Percentiles rank a stretch among this genome's conserved stretches.
phyloP scores from a whole-genome alignment of 441 rosid genomes.

The Syzygium syzygioides region DNA sequence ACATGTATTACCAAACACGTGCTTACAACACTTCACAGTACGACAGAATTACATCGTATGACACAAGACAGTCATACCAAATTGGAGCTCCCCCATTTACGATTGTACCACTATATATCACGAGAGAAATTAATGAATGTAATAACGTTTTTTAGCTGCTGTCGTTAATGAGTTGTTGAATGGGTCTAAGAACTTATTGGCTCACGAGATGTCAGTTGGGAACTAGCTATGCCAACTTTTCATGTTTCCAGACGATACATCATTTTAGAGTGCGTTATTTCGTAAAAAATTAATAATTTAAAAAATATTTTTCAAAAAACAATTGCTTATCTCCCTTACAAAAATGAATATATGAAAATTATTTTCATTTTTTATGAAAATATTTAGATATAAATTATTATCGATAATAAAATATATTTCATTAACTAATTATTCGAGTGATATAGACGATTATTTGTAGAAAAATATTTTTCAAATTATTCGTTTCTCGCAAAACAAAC shows the following conservation, averaged over 20 bases:
- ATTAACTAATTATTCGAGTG: too few species aligned
- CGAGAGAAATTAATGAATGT: not conserved
- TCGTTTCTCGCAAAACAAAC: too few species aligned
- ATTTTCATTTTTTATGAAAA: too few species aligned
- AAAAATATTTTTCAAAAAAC: too few species aligned
- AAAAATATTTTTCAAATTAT: too few species aligned
- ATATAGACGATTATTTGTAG: too few species aligned
- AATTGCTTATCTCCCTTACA: too few species aligned
- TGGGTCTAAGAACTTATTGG: not conserved
- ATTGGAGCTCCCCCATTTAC: not conserved
- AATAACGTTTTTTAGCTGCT: not conserved
- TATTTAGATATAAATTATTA: too few species aligned
- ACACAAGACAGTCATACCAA: not conserved
- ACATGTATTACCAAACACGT: not conserved
- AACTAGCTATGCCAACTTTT: not conserved
- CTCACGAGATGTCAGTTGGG: not conserved
- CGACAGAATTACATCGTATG: not conserved
- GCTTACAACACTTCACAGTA: not conserved
- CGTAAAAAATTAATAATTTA: too few species aligned
- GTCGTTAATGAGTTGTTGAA: not conserved
- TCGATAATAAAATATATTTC: too few species aligned
- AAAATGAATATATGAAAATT: too few species aligned
- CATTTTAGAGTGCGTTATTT: too few species aligned
- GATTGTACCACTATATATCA: not conserved
- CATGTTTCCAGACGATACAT: not conserved